phyloP scores from a whole-genome alignment of 257 asterid genomes.

The Solanum gracilifrons region DNA sequence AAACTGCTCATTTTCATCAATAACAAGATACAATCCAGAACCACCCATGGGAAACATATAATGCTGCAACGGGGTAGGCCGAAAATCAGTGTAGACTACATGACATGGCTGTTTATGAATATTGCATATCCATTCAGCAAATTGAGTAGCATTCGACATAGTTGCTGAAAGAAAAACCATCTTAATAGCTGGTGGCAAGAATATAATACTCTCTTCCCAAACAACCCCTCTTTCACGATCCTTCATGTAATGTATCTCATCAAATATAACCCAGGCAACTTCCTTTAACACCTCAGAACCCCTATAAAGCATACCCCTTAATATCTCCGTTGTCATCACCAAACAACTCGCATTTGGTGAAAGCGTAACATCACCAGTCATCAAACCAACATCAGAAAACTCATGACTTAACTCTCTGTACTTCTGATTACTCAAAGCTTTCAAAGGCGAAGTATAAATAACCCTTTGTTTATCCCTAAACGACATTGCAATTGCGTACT shows the following conservation, averaged over 20 bases:
- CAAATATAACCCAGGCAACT: constrained; percentile 98
- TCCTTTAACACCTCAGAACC: constrained; percentile 97
- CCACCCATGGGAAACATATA: constrained; percentile 93
- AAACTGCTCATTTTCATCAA: constrained; percentile 93
- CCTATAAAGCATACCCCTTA: constrained; percentile 90
- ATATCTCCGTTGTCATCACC: constrained; percentile 97
- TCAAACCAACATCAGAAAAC: constrained; percentile 88
- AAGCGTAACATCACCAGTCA: constrained; percentile 92
- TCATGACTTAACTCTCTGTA: constrained; percentile 90
- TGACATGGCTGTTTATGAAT: constrained; percentile 96
- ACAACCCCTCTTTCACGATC: constrained; percentile 98
- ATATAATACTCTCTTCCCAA: constrained; percentile 96
- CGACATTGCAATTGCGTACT: constrained; percentile 93
- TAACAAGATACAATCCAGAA: constrained; percentile 86
- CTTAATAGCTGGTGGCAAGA: constrained; percentile 95
- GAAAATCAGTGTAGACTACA: constrained; percentile 91
- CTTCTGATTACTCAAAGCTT: constrained; percentile 92
- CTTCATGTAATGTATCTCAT: constrained; percentile 98
- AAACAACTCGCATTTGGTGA: constrained; percentile 95
- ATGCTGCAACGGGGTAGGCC: constrained; percentile 97
- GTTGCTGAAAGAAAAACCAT: constrained; percentile 98
- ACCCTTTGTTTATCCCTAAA: constrained; percentile 90
- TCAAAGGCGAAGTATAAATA: constrained; percentile 82
- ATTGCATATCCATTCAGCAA: constrained; percentile 96
- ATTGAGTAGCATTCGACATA: constrained; percentile 96